Evolutionary conservation across 2,329 filamentous ascomycete genomes (phyloP), one percentile per base, ranked within the genome.

Genomic region (Mycosphaerella sp.): DNA sequence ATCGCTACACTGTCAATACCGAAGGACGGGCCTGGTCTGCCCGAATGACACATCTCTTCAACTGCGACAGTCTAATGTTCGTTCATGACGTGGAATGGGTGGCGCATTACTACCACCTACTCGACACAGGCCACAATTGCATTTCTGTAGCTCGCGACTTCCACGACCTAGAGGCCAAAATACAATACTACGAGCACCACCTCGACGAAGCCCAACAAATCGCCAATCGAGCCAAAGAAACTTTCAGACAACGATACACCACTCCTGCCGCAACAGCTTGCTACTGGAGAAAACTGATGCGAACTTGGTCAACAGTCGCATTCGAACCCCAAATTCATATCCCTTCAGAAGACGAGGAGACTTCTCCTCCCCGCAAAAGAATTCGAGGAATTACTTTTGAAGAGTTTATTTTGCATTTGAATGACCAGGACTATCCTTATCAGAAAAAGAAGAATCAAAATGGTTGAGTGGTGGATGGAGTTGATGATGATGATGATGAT

Each of bases 231-330:
- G 55, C 57, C 6, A 56, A 44, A 17, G 38, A 42, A 4, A 58
- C 48, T 6, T 64, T 65, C 48, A 47, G 62, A 4, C 59, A 65
- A 46, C 57, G 62, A 45, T 64, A 62, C 34, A 61, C 60, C 2
- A 61, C 61, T 12, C 61, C 62, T n/a, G 62, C 62, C 23, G 66
- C 66, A 0, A 62, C 64, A 21, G 59, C 65, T 36, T 69, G 66
- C 48, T 69, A 69, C 45, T 68, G 66, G 64, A 55, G 52, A 26
- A 44, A 21, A 29, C 40, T 50, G n/a, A 44, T 50, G 48, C 26
- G 40, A 4, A 50, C 48, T 10, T 50, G 48, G 48, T 40, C 48
- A 14, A 44, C 40, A 36, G 50, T 52, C 34, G 45, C 11, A 6
- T 53, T 47, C 17, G 14, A 17, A 9, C 50, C 50, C 14, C 21